Percentiles rank a stretch among this genome's conserved stretches.
Evolutionary conservation across 2,329 filamentous ascomycete species (phyloP).

Genomic region (Aaosphaeria pasadenensis): DNA sequence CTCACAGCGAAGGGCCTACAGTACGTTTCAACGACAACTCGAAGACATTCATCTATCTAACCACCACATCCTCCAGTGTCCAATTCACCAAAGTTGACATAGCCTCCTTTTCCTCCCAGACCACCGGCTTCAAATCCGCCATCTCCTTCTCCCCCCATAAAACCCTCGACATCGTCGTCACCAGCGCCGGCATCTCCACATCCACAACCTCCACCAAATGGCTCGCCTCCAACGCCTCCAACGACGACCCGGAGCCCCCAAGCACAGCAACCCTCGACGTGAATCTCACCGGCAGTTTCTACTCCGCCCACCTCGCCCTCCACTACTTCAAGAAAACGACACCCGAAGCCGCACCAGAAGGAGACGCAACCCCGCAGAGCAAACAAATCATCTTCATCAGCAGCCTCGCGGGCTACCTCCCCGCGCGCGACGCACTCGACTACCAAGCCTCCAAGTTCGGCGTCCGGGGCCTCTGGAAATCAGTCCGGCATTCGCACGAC

Average conservation of each 20-base stretch:
- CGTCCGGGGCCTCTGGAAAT: conserved; percentile 13
- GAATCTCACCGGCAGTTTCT: conserved; percentile 23
- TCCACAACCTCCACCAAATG: conserved; percentile 3
- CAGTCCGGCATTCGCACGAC: conserved; percentile 3
- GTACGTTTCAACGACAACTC: conserved; percentile 5
- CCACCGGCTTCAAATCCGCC: conserved; percentile 27
- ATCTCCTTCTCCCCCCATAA: conserved; percentile 13
- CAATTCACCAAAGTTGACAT: conserved; percentile 27
- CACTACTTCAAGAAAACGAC: conserved; percentile 24
- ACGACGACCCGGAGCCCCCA: conserved; percentile 20
- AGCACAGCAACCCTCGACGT: conserved; percentile 17
- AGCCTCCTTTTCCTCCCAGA: conserved; percentile 21
- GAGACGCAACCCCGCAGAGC: background rate
- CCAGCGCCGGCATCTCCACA: conserved; percentile 19
- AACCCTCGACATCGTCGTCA: conserved; percentile 27
- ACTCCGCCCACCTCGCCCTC: conserved; percentile 24
- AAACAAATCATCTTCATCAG: conserved; percentile 17
- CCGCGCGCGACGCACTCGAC: conserved; percentile 7
- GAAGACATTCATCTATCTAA: background rate
- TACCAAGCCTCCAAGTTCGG: conserved; percentile 14
- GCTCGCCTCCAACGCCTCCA: conserved; percentile 4
- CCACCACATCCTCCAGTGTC: conserved; percentile 9
- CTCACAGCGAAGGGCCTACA: conserved; percentile 9
- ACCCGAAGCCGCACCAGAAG: background rate
- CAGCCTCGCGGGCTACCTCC: conserved; percentile 13